phyloP scores from a whole-genome alignment of 495 filamentous ascomycete genomes.

The Penicillium goetzii region DNA sequence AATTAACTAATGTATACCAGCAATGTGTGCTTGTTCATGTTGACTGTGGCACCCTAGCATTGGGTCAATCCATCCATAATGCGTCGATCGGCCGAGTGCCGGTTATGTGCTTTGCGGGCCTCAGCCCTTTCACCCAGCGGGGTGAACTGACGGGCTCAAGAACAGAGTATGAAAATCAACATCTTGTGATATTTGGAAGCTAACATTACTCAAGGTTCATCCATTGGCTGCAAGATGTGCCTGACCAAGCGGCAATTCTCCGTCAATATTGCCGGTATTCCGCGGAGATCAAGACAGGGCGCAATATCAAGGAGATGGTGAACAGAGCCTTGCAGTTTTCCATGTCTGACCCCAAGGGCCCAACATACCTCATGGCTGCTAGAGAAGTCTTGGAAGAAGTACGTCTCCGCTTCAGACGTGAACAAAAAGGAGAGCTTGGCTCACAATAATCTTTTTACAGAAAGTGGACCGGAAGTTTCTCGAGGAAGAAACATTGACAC shows the following conservation, averaged over 20 bases:
- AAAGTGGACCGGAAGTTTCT: slow-evolving; percentile 41
- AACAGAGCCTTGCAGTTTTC: slow-evolving; percentile 85
- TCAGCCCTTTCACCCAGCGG: slow-evolving; percentile 82
- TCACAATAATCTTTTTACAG: slow-evolving; percentile 46
- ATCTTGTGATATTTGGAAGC: neutral
- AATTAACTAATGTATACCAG: slow-evolving; percentile 3
- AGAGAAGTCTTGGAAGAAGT: slow-evolving; percentile 89
- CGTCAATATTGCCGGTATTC: slow-evolving; percentile 87
- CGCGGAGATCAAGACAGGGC: slow-evolving; percentile 81
- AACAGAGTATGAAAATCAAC: slow-evolving; percentile 64
- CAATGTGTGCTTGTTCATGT: slow-evolving; percentile 92
- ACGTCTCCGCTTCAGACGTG: slow-evolving; percentile 52
- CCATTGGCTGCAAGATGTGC: slow-evolving; percentile 93
- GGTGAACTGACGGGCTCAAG: slow-evolving; percentile 82
- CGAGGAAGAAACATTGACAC: slow-evolving; percentile 68
- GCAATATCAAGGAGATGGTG: slow-evolving; percentile 92
- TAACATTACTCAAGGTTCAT: slow-evolving; percentile 47
- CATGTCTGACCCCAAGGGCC: slow-evolving; percentile 73
- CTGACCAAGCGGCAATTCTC: slow-evolving; percentile 85
- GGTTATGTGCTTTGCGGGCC: slow-evolving; percentile 83
- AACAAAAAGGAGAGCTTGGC: neutral
- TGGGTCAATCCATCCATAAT: slow-evolving; percentile 90
- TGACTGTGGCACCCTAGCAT: slow-evolving; percentile 86
- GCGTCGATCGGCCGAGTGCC: slow-evolving; percentile 78
- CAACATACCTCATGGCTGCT: slow-evolving; percentile 79